Evolutionary conservation across 2,329 filamentous ascomycete genomes (phyloP).

Genomic region (Pseudopithomyces chartarum): DNA sequence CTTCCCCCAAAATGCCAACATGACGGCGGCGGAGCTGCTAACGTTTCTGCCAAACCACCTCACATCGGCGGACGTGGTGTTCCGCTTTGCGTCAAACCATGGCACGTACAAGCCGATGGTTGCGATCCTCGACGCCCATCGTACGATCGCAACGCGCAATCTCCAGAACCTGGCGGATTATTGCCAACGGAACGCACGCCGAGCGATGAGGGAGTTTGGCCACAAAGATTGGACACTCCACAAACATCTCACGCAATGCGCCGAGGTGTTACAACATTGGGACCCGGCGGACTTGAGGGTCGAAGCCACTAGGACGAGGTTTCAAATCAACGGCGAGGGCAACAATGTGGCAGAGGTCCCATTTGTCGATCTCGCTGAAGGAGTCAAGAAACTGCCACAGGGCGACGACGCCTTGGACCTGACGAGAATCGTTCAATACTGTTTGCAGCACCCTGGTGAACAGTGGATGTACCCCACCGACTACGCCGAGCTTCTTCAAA

Average conservation of each 20-base stretch:
- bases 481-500: constrained; percentile 7
- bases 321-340: background rate
- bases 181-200: constrained; percentile 16
- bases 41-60: constrained; percentile 29
- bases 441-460: constrained; percentile 5
- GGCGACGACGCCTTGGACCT: constrained; percentile 13
- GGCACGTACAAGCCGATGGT: constrained; percentile 13
- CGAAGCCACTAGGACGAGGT: constrained; percentile 6
- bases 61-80: constrained; percentile 25
- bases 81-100: constrained; percentile 28
- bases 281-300: constrained; percentile 14
- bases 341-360: background rate
- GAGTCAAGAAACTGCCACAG: constrained; percentile 5
- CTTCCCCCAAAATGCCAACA: constrained; percentile 22
- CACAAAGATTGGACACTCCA: constrained; percentile 14
- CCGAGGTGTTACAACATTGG: too few species aligned
- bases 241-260: background rate
- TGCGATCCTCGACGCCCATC: constrained; percentile 22
- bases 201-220: too few species aligned
- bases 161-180: constrained; percentile 9
- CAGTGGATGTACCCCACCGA: constrained; percentile 11
- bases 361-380: constrained; percentile 4
- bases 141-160: constrained; percentile 11
- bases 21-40: constrained; percentile 29
- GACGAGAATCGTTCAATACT: constrained; percentile 11